These are phyloP conservation scores for Talaromyces borbonicus DNA, from an alignment of 495 filamentous ascomycete genomes.

Conservation along the genomic window DNA sequence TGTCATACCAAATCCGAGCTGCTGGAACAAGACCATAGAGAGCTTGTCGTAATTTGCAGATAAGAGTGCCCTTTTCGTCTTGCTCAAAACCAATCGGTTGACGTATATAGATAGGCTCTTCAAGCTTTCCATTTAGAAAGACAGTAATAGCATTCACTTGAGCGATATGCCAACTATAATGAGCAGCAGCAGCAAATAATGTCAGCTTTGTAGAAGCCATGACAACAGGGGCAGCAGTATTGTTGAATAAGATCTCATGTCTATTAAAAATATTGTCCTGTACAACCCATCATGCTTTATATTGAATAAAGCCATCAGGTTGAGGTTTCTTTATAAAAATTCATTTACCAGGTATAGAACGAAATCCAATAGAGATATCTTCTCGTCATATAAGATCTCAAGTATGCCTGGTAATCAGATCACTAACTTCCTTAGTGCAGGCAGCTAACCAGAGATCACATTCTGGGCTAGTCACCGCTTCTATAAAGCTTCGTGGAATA, in stretches of 20 bases:
- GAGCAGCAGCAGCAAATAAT: neutral
- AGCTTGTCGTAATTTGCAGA: neutral
- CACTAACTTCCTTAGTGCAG: neutral
- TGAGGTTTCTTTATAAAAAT: neutral
- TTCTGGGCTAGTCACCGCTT: neutral
- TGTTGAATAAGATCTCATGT: neutral
- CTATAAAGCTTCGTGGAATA: neutral
- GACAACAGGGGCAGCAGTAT: neutral
- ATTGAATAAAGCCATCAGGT: neutral
- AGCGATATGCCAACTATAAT: neutral
- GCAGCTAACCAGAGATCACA: neutral
- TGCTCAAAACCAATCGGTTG: neutral
- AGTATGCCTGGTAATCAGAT: neutral
- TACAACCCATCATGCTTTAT: constrained; percentile 1
- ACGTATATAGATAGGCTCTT: neutral
- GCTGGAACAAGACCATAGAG: neutral
- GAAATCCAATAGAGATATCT: neutral
- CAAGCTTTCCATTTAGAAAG: neutral
- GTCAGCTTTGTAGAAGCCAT: neutral
- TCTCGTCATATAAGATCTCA: neutral
- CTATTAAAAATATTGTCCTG: neutral
- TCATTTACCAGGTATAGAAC: constrained; percentile 1
- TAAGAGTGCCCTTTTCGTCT: neutral
- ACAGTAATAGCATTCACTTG: neutral
- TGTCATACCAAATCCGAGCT: neutral